Base-by-base conservation (phyloP, 495 filamentous ascomycete genomes). In the Neurospora sublineolata region DNA sequence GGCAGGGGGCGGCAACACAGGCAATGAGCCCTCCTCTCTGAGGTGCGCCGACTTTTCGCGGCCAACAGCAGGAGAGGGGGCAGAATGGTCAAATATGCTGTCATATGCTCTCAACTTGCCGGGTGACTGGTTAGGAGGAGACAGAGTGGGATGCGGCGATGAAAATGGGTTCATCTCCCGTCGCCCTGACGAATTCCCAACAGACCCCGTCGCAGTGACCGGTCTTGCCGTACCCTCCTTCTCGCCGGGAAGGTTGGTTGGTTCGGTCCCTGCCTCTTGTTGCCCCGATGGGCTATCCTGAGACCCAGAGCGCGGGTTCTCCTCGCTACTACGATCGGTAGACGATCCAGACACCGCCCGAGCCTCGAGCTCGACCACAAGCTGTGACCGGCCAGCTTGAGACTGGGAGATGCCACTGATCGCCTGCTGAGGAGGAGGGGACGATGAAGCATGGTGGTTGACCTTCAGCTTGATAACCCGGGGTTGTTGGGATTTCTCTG, bases 381-480 rank as follows among this genome's bases (percentile, higher is more conserved):
- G 37, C 37, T 75, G 46, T 4, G 71, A 44, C 30, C 18, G 58
- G 30, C 58, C 40, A 3, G 41, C 37, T 18, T 69, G 40, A 42
- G 72, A 12, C 67, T 23, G 12, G 41, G 73, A 18, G 38, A n/a
- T 68, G 11, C 70, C 60, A 12, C 69, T 70, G 20, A 69, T 44
- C 12, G 20, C 30, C 23, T 74, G 52, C n/a, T 74, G 58, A 10
- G 67, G 36, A 38, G 72, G 37, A 3, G 73, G 67, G 3, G 73
- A 74, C 18, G 58, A 71, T 16, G 75, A 82, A 37, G 85, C 86
- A 40, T 89, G 80, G 12, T 86, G 83, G 72, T 91, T 92, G 67
- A 95, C 81, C 70, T 92, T 91, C 69, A 96, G 84, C 79, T 94
- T 97, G 77, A 86, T 87, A 69, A 77, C 68, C 82, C 91, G 76